These are phyloP conservation scores for Colletotrichum caudatum DNA, from an alignment of 2,329 filamentous ascomycete species.

Conservation along the genomic window DNA sequence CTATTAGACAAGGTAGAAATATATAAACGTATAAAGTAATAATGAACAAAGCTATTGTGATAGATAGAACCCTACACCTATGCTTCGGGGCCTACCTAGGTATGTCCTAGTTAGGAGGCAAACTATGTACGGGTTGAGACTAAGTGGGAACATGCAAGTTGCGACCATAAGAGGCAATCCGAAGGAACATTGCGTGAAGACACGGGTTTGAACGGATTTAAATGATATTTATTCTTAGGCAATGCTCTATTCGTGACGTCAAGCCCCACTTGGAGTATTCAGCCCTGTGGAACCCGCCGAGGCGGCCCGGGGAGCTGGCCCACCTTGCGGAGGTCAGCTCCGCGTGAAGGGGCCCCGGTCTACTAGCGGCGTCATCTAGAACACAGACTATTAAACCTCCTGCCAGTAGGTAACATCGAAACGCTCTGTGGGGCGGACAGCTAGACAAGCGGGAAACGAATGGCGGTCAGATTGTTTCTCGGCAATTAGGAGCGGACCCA, in stretches of 20 bases:
- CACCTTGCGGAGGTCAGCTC: conserved; percentile 17
- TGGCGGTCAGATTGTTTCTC: neutral
- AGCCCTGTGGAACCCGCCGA: conserved; percentile 7
- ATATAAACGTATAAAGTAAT: too few relatives aligned
- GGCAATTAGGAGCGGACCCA: conserved; percentile 1
- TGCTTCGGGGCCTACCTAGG: neutral
- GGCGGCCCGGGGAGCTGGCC: conserved; percentile 7
- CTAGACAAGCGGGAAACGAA: conserved; percentile 6
- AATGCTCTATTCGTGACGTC: conserved; percentile 16
- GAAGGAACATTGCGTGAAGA: neutral
- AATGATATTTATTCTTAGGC: neutral
- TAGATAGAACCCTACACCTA: accelerated
- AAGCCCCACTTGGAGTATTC: neutral
- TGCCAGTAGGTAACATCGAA: neutral
- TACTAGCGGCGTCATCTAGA: neutral
- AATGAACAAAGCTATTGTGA: too few relatives aligned
- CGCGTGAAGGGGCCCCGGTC: conserved; percentile 6
- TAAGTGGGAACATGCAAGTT: neutral
- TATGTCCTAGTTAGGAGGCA: neutral
- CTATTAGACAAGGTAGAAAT: too few relatives aligned
- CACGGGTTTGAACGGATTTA: neutral
- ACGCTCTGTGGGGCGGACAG: neutral
- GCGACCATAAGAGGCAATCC: neutral
- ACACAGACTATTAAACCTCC: neutral
- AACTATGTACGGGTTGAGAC: neutral